Percentiles rank a stretch among this genome's conserved stretches.
phyloP scores from a whole-genome alignment of 768 basidiomycete genomes.

The Rhizopogon vesiculosus region DNA sequence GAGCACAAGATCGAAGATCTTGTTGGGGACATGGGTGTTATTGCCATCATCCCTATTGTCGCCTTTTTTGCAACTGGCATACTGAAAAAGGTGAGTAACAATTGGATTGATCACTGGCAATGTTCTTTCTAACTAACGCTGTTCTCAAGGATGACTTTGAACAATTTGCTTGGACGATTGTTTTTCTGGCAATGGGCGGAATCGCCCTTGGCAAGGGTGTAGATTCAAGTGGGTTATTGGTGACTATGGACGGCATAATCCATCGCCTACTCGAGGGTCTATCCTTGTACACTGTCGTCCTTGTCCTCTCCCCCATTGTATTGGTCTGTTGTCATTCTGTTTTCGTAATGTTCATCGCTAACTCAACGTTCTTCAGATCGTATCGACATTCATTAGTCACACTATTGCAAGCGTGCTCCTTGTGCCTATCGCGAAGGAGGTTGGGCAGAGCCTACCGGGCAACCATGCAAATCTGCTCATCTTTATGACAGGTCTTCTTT shows the following conservation, averaged over 20 bases:
- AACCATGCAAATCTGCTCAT: slow-evolving; percentile 79
- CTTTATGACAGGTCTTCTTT: slow-evolving; percentile 89
- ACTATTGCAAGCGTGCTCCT: slow-evolving; percentile 94
- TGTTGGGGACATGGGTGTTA: slow-evolving; percentile 96
- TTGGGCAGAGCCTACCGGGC: slow-evolving; percentile 70
- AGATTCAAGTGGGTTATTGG: slow-evolving; percentile 79
- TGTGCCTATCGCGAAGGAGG: slow-evolving; percentile 93
- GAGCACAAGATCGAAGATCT: slow-evolving; percentile 70
- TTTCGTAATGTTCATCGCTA: background rate
- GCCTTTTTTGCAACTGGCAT: slow-evolving; percentile 94
- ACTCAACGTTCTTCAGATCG: slow-evolving; percentile 40
- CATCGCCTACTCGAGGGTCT: slow-evolving; percentile 55
- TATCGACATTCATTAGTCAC: slow-evolving; percentile 96
- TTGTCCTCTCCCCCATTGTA: slow-evolving; percentile 65
- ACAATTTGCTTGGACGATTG: slow-evolving; percentile 90
- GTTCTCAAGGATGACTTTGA: slow-evolving; percentile 82
- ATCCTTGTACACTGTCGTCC: slow-evolving; percentile 62
- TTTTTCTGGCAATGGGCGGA: slow-evolving; percentile 97
- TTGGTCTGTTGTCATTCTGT: slow-evolving; percentile 41
- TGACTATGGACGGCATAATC: slow-evolving; percentile 66
- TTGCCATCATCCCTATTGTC: slow-evolving; percentile 89
- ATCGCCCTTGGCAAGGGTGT: slow-evolving; percentile 96
- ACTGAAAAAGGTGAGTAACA: slow-evolving; percentile 73
- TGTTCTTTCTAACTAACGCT: background rate
- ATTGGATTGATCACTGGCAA: no score